These are phyloP conservation scores for Chloropicon primus DNA, from an alignment of 139 green algal genomes.

Conservation along the genomic window DNA sequence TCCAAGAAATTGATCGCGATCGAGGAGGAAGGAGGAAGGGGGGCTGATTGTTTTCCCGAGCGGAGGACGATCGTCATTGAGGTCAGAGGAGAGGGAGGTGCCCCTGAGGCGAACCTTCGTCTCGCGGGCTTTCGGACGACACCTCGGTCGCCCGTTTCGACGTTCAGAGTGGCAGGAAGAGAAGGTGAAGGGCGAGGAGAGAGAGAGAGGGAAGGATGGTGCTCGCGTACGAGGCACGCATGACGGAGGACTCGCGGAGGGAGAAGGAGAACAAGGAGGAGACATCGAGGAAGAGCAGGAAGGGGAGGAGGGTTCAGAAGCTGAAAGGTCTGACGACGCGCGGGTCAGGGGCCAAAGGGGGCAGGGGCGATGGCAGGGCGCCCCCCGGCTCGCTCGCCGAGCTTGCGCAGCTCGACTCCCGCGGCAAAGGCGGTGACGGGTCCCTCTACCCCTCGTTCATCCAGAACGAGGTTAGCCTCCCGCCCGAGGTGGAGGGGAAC, in stretches of 20 bases:
- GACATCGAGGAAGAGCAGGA: neutral
- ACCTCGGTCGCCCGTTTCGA: too few relatives aligned
- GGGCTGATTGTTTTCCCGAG: too few relatives aligned
- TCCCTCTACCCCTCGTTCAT: neutral
- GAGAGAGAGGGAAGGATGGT: neutral
- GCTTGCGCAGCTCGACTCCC: neutral
- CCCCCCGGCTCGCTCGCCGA: neutral
- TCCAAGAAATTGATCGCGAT: too few relatives aligned
- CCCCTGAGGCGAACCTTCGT: too few relatives aligned
- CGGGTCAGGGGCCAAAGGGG: neutral
- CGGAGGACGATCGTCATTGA: too few relatives aligned
- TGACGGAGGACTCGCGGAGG: neutral
- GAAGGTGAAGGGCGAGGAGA: neutral
- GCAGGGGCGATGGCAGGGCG: too few relatives aligned
- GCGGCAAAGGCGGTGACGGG: neutral
- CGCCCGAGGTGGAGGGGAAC: neutral
- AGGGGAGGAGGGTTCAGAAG: neutral
- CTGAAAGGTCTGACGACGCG: neutral
- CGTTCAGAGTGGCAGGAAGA: neutral
- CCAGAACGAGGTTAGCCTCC: neutral
- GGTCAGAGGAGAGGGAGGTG: too few relatives aligned
- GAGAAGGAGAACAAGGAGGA: neutral
- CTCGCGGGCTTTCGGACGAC: too few relatives aligned
- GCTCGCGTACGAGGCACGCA: neutral
- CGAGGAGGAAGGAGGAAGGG: too few relatives aligned